Conservation (phyloP, 2,329 filamentous ascomycete species). For the Colletotrichum agaves region DNA sequence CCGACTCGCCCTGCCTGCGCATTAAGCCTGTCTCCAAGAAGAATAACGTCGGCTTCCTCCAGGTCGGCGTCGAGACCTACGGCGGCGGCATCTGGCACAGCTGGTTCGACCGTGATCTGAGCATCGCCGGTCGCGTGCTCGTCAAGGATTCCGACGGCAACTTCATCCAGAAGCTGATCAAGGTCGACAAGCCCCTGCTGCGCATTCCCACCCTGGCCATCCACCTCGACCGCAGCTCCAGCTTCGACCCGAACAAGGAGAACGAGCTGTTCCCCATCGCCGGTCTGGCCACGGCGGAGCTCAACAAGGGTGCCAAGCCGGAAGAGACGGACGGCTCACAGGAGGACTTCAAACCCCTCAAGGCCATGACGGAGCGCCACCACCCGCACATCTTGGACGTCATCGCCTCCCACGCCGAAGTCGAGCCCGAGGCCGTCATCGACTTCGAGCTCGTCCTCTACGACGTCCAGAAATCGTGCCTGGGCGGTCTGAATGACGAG, state of each 20-base stretch:
- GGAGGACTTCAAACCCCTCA: conserved; percentile 76
- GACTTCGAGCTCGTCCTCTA: conserved; percentile 99
- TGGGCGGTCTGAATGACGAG: conserved; percentile 92
- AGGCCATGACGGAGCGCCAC: conserved; percentile 82
- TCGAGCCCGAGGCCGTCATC: conserved; percentile 76
- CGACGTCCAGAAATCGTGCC: conserved; percentile 89
- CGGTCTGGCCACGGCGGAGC: conserved; percentile 85
- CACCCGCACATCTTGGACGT: conserved; percentile 88
- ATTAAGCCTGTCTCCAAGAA: conserved; percentile 96
- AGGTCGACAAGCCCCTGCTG: conserved; percentile 89
- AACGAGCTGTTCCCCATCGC: conserved; percentile 94
- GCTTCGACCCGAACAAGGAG: conserved; percentile 96
- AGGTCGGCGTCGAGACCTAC: conserved; percentile 96
- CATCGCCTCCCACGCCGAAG: conserved; percentile 82
- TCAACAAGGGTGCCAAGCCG: conserved; percentile 74
- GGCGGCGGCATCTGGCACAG: conserved; percentile 98
- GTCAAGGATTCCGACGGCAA: conserved; percentile 78
- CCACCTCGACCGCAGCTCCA: conserved; percentile 87
- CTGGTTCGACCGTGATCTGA: conserved; percentile 96
- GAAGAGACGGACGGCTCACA: conserved; percentile 54
- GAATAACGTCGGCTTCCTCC: conserved; percentile 84
- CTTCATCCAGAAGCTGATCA: conserved; percentile 86
- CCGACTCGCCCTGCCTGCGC: conserved; percentile 90
- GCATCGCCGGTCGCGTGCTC: conserved; percentile 88
- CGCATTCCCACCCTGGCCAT: conserved; percentile 94